Evolutionary conservation across 2,329 filamentous ascomycete species (phyloP), one percentile per base, ranked within the genome.

Genomic region (Fusarium coffeatum): DNA sequence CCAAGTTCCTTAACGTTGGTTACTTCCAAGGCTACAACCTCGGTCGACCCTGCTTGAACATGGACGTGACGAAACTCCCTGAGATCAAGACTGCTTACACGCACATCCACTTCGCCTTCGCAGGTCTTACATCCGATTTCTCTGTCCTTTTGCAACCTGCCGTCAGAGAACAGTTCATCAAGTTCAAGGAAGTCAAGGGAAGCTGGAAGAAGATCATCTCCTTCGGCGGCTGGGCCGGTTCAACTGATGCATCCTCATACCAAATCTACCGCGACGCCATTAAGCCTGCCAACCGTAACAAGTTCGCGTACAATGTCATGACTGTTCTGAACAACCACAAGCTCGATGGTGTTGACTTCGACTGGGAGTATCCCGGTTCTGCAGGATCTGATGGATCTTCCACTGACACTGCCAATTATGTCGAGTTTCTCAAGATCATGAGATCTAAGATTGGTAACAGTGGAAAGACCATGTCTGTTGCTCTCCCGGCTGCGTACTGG

Each of bases 311-410:
- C 20, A 81, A 81, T 66, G 59, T 82, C 41, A 70, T 79, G 59
- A 55, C 80, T 22, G 81, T 86, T 67, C 16, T 85, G 50, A 69
- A 79, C 22, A 43, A 83, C 32, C 42, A 83, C 25, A 70, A 73
- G 6, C 67, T 85, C 0, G 82, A 84, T 48, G 83, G 83, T 0
- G 72, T 84, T 12, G 82, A 84, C 46, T 72, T 84, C 43, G 82
- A 85, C 67, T 86, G 83, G 84, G 83, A 84, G 57, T 84, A 85
- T 56, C 80, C 80, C 1, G 78, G 76, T 1, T 77, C 77, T 32
- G 72, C 22, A 80, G 48, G 55, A 12, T 54, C 60, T 11, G 48
- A 53, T 0, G 72, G 76, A 3, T 74, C 78, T 0, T 72, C 55
- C 7, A 82, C 80, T 0, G 77, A 80, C 15, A 76, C 74, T 2